These are phyloP conservation scores for Helichrysum umbraculigerum DNA, from an alignment of 129 eudicot species.

Conservation along the genomic window DNA sequence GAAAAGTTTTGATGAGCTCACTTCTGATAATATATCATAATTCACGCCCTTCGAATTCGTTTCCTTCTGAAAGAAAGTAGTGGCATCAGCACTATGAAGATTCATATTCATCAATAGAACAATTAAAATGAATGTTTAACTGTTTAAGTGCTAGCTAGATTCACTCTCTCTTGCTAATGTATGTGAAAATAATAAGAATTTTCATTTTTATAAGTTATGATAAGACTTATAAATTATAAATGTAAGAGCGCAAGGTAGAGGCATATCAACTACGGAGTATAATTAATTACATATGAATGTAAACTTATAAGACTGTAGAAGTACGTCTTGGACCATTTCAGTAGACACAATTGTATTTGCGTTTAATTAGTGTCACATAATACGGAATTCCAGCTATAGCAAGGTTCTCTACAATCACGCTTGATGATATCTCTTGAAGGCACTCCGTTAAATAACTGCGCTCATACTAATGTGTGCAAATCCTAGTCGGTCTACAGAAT, in stretches of 20 bases:
- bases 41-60: constrained; percentile 56
- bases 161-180: neutral
- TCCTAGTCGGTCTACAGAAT: neutral
- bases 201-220: too few species aligned
- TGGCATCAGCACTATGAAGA: constrained; percentile 1
- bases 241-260: neutral
- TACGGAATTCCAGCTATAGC: neutral
- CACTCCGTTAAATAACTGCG: neutral
- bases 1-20: constrained; percentile 54
- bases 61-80: constrained; percentile 48
- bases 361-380: neutral
- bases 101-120: neutral
- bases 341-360: too few species aligned
- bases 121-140: too few species aligned
- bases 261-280: neutral
- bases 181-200: too few species aligned
- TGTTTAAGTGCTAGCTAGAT: neutral
- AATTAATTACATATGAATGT: too few species aligned
- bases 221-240: too few species aligned
- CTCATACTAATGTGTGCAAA: neutral
- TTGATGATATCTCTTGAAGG: neutral
- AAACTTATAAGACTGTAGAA: too few species aligned
- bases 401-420: neutral
- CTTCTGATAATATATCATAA: constrained; percentile 63
- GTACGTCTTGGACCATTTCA: too few species aligned